Conservation (phyloP, 768 basidiomycete genomes). For the Phaeotremella fagi region DNA sequence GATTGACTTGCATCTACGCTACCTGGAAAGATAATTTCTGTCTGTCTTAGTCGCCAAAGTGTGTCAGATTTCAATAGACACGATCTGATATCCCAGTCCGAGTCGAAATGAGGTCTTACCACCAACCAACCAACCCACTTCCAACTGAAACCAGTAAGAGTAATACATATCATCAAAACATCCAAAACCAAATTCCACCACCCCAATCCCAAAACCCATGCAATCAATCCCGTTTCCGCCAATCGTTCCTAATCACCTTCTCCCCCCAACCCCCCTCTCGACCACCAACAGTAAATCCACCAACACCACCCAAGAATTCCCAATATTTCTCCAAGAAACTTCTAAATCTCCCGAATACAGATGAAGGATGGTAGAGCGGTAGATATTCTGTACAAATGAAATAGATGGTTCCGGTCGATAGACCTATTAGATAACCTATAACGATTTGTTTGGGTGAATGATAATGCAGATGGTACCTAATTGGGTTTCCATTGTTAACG, state of each 20-base stretch:
- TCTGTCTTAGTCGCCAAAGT: too few species aligned
- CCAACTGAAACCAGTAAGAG: too few species aligned
- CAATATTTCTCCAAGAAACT: constrained; percentile 15
- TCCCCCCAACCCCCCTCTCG: constrained; percentile 37
- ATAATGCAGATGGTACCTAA: constrained; percentile 34
- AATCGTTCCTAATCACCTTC: constrained; percentile 3
- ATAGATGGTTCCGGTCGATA: constrained; percentile 18
- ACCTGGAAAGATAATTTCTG: too few species aligned
- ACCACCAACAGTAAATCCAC: constrained; percentile 32
- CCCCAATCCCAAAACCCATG: background rate
- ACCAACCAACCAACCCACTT: too few species aligned
- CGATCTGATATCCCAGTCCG: too few species aligned
- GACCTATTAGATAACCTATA: constrained; percentile 25
- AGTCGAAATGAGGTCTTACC: too few species aligned
- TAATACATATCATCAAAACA: too few species aligned
- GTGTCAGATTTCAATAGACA: too few species aligned
- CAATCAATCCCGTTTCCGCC: too few species aligned
- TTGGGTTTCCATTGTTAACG: background rate
- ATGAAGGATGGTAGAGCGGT: constrained; percentile 26
- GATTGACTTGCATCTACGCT: too few species aligned
- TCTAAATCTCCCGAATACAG: constrained; percentile 12
- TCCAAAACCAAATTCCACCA: too few species aligned
- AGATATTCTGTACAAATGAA: constrained; percentile 30
- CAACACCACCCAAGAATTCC: constrained; percentile 29
- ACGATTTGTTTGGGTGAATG: constrained; percentile 40